Evolutionary conservation across 768 basidiomycete genomes (phyloP).

Genomic region (Boletus insuetus): DNA sequence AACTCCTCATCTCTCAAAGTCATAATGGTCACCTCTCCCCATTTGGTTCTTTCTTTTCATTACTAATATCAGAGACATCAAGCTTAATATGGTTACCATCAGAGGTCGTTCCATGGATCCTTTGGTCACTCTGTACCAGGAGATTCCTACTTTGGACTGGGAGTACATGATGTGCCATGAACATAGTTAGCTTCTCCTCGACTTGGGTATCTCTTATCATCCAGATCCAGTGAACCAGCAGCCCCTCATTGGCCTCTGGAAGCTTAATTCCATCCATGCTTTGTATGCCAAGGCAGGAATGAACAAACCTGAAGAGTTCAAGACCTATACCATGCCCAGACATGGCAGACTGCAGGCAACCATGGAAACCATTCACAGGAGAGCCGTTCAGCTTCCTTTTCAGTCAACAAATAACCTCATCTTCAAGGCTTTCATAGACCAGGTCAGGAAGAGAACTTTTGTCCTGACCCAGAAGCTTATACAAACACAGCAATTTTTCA

Average conservation of each 20-base stretch:
- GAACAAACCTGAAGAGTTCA: constrained; percentile 6
- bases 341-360: neutral
- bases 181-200: constrained; percentile 5
- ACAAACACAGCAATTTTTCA: neutral
- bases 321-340: constrained; percentile 8
- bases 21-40: too few species aligned
- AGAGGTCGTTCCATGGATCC: neutral
- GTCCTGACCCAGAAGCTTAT: constrained; percentile 1
- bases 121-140: constrained; percentile 1
- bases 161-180: constrained; percentile 2
- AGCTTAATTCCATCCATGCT: constrained; percentile 8
- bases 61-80: constrained; percentile 14
- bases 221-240: neutral
- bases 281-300: constrained; percentile 4
- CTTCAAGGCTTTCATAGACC: constrained; percentile 1
- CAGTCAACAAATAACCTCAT: neutral
- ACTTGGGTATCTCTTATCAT: constrained; percentile 11
- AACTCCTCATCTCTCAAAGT: too few species aligned
- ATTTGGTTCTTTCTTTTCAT: too few species aligned
- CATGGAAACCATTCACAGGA: neutral
- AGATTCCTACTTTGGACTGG: constrained; percentile 14
- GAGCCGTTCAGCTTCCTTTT: neutral
- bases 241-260: constrained; percentile 3
- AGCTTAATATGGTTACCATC: constrained; percentile 8
- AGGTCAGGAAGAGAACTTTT: constrained; percentile 6